Percentiles rank a stretch among this genome's conserved stretches.
phyloP scores from a whole-genome alignment of 2,329 filamentous ascomycete species.

The Talaromyces sp. region DNA sequence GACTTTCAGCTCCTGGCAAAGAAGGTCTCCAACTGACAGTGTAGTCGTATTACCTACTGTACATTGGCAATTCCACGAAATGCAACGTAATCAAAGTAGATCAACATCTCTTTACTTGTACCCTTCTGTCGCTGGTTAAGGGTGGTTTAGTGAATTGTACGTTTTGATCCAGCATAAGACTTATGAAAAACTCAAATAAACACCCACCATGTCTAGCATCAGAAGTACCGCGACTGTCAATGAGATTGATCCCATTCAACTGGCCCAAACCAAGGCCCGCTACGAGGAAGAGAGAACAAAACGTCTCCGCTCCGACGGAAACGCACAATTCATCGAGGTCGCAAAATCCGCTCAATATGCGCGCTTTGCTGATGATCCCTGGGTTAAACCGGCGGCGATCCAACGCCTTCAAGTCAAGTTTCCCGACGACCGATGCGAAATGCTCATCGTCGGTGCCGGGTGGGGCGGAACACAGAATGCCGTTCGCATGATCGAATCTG shows the following conservation, averaged over 20 bases:
- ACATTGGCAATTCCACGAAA: not conserved
- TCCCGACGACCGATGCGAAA: not conserved
- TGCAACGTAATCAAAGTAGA: not conserved
- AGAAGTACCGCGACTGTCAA: not conserved
- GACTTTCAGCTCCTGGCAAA: not conserved
- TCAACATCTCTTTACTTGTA: not conserved
- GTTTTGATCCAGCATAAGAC: not conserved
- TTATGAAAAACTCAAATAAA: too few species aligned
- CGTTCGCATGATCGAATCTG: not conserved
- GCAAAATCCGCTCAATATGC: not conserved
- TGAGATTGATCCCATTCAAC: not conserved
- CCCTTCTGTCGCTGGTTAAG: not conserved
- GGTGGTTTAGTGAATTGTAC: not conserved
- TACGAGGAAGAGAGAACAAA: not conserved
- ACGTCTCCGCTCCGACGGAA: not conserved
- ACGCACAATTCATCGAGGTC: not conserved
- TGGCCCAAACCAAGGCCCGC: not conserved
- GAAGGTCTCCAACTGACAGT: not conserved
- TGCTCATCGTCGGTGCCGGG: not conserved
- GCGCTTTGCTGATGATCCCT: not conserved
- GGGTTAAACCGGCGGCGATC: not conserved
- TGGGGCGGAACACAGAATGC: not conserved
- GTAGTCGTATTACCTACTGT: not conserved
- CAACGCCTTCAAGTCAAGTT: not conserved
- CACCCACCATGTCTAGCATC: not conserved